Evolutionary conservation across 2,329 filamentous ascomycete genomes (phyloP).

Genomic region (Pseudogymnoascus destructans): DNA sequence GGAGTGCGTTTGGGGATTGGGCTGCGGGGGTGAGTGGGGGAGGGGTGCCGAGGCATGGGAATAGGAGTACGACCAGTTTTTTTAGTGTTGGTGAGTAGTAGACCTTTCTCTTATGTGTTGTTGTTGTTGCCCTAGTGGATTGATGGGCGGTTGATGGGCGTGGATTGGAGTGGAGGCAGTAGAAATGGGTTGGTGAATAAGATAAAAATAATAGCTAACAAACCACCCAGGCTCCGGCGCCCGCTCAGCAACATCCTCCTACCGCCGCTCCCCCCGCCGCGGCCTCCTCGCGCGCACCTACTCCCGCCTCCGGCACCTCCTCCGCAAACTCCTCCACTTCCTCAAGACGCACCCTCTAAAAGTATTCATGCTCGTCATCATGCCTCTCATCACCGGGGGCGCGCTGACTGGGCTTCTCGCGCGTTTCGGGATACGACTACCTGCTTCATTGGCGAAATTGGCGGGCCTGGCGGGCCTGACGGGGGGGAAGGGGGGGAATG

Average conservation of each 20-base stretch:
- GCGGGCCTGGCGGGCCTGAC: constrained; percentile 16
- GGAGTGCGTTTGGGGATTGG: neutral
- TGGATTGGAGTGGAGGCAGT: no score
- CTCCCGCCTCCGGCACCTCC: constrained; percentile 62
- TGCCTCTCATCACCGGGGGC: constrained; percentile 78
- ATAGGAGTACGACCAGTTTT: neutral
- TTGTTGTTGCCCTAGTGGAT: neutral
- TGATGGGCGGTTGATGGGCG: neutral
- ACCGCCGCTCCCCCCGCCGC: constrained; percentile 69
- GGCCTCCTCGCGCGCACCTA: constrained; percentile 65
- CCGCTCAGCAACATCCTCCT: constrained; percentile 48
- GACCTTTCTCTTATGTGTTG: no score
- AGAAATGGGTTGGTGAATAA: no score
- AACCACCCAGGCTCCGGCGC: no score
- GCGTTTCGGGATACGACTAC: constrained; percentile 67
- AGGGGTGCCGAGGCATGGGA: neutral
- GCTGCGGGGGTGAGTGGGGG: neutral
- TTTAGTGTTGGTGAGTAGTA: neutral
- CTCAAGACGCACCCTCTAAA: constrained; percentile 74
- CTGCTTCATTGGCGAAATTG: constrained; percentile 27
- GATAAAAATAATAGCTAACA: no score
- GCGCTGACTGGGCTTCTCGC: constrained; percentile 64
- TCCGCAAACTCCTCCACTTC: constrained; percentile 71
- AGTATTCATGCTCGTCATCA: constrained; percentile 73
- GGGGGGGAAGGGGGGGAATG: constrained; percentile 14